A percentile compares a stretch with the other conserved stretches of the same genome.
phyloP scores from a whole-genome alignment of 2,329 filamentous ascomycete genomes.

The Ophiocordyceps polyrhachis-furcata region DNA sequence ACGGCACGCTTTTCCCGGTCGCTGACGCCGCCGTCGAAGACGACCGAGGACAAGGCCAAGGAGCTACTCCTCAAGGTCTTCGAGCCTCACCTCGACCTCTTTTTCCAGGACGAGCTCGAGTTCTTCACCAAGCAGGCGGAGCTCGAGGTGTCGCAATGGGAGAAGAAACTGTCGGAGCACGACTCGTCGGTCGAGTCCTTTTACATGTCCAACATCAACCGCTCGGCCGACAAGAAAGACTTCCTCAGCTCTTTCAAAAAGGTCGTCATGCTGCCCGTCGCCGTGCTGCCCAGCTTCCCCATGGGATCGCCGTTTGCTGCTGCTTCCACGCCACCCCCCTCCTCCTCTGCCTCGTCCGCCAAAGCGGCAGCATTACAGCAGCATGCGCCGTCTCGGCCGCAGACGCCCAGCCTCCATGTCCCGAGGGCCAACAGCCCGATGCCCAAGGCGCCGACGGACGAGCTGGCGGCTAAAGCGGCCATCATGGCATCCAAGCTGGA shows the following conservation, averaged over 20 bases:
- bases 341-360: too few species aligned
- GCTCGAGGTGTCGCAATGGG: slow-evolving; percentile 65
- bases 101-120: slow-evolving; percentile 79
- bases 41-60: slow-evolving; percentile 45
- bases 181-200: slow-evolving; percentile 83
- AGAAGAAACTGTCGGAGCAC: slow-evolving; percentile 78
- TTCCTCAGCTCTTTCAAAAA: slow-evolving; percentile 95
- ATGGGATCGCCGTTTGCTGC: slow-evolving; percentile 36
- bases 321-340: slow-evolving; percentile 17
- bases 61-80: slow-evolving; percentile 56
- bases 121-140: slow-evolving; percentile 65
- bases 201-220: slow-evolving; percentile 87
- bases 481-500: slow-evolving; percentile 90
- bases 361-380: background rate
- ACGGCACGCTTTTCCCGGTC: slow-evolving; percentile 58
- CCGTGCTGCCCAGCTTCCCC: slow-evolving; percentile 56
- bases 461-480: slow-evolving; percentile 91
- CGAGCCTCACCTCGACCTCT: slow-evolving; percentile 84
- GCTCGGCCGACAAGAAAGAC: slow-evolving; percentile 89
- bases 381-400: slow-evolving; percentile 8
- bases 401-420: slow-evolving; percentile 14
- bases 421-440: slow-evolving; percentile 33
- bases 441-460: slow-evolving; percentile 61
- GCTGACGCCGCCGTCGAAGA: slow-evolving; percentile 42
- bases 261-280: slow-evolving; percentile 97